These are phyloP conservation scores for Nigrospora sphaerica DNA, from an alignment of 2,329 filamentous ascomycete species.

Conservation along the genomic window DNA sequence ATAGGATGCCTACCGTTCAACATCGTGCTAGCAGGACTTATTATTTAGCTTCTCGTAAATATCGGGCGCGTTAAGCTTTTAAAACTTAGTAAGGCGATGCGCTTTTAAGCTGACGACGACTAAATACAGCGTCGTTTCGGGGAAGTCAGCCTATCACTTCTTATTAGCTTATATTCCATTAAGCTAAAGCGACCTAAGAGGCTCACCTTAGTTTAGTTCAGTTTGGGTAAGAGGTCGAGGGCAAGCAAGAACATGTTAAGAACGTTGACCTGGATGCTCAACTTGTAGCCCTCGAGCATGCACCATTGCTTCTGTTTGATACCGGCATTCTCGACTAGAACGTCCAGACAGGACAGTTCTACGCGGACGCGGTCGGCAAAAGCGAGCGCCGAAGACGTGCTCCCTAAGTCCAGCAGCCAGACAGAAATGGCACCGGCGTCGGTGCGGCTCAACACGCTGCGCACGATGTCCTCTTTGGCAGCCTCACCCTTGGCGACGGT, in stretches of 20 bases:
- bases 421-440: slow-evolving; percentile 29
- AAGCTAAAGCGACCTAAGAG: no score
- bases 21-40: neutral
- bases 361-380: slow-evolving; percentile 30
- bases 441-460: slow-evolving; percentile 11
- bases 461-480: slow-evolving; percentile 29
- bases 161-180: no score
- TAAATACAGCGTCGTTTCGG: slow-evolving; percentile 14
- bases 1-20: no score
- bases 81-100: slow-evolving; percentile 18
- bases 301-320: slow-evolving; percentile 14
- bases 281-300: slow-evolving; percentile 37
- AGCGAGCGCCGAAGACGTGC: slow-evolving; percentile 34
- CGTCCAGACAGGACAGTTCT: slow-evolving; percentile 34
- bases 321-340: slow-evolving; percentile 33
- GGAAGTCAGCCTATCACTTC: neutral
- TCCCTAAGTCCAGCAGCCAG: slow-evolving; percentile 42
- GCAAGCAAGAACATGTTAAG: slow-evolving; percentile 44
- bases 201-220: slow-evolving; percentile 29
- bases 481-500: slow-evolving; percentile 22
- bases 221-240: slow-evolving; percentile 40
- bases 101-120: slow-evolving; percentile 19
- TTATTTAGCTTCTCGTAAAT: slow-evolving; percentile 20
- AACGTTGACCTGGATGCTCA: slow-evolving; percentile 44
- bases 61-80: slow-evolving; percentile 13